Evolutionary conservation across 345 rosid species (phyloP).

Genomic region (Populus pruinosa): DNA sequence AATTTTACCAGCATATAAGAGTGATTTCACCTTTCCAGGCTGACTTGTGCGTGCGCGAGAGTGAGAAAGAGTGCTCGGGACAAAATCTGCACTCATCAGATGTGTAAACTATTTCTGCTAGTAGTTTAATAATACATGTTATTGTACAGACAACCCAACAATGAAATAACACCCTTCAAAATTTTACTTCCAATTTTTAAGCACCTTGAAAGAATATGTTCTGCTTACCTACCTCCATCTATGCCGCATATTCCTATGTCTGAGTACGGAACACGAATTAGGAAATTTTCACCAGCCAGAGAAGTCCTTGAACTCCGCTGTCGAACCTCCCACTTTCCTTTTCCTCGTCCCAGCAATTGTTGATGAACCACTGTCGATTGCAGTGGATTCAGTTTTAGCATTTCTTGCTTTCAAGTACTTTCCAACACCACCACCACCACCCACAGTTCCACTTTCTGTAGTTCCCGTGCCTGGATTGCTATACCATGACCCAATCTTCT

Average conservation of each 20-base stretch:
- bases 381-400: slow-evolving; percentile 33
- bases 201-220: slow-evolving; percentile 15
- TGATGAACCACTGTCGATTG: slow-evolving; percentile 30
- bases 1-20: slow-evolving; percentile 8
- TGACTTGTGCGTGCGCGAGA: not conserved
- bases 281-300: slow-evolving; percentile 61
- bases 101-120: not conserved
- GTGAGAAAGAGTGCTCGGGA: not conserved
- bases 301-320: slow-evolving; percentile 64
- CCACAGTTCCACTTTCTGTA: slow-evolving; percentile 40
- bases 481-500: slow-evolving; percentile 83
- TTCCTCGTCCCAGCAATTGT: slow-evolving; percentile 49
- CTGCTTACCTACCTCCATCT: not conserved
- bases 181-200: not conserved
- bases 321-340: slow-evolving; percentile 50
- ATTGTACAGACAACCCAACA: slow-evolving; percentile 2
- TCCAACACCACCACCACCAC: slow-evolving; percentile 66
- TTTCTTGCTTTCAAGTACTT: slow-evolving; percentile 70
- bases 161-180: slow-evolving; percentile 1
- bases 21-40: slow-evolving; percentile 3
- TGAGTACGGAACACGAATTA: slow-evolving; percentile 11
- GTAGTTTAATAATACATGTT: not conserved
- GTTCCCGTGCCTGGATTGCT: slow-evolving; percentile 81
- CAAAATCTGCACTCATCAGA: slow-evolving; percentile 9
- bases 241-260: not conserved